Evolutionary conservation across 2,329 filamentous ascomycete genomes (phyloP).

Genomic region (Ceratocystis diversiconidia): DNA sequence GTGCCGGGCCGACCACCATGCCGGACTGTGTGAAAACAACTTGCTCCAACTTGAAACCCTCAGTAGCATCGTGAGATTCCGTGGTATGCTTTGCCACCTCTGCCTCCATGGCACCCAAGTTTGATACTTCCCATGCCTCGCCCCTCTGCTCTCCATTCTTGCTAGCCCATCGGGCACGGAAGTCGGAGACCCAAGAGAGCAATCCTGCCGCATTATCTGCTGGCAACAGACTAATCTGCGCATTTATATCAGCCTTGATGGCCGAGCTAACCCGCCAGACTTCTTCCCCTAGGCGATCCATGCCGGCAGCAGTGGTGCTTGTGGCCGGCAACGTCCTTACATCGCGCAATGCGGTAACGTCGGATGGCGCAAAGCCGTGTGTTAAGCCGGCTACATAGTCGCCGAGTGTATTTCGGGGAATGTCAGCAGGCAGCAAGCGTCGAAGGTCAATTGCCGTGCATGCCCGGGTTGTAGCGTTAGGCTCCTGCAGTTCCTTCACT

Average conservation of each 20-base stretch:
- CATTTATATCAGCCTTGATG: slow-evolving; percentile 27
- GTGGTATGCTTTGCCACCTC: slow-evolving; percentile 19
- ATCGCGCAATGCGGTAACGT: slow-evolving; percentile 19
- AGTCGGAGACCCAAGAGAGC: slow-evolving; percentile 32
- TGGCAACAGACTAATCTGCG: slow-evolving; percentile 26
- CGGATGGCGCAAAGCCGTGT: slow-evolving; percentile 23
- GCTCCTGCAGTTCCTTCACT: neutral
- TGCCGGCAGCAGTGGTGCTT: neutral
- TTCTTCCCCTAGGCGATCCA: neutral
- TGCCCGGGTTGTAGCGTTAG: neutral
- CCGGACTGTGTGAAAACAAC: slow-evolving; percentile 37
- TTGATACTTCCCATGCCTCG: slow-evolving; percentile 38
- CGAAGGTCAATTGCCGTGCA: slow-evolving; percentile 34
- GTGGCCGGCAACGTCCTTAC: too few relatives aligned
- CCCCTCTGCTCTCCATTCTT: slow-evolving; percentile 32
- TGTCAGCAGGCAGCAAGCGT: slow-evolving; percentile 21
- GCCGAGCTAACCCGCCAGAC: slow-evolving; percentile 32
- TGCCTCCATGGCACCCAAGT: slow-evolving; percentile 32
- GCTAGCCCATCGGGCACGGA: slow-evolving; percentile 28
- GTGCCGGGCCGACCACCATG: slow-evolving; percentile 29
- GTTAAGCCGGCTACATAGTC: slow-evolving; percentile 28
- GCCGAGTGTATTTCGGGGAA: slow-evolving; percentile 26
- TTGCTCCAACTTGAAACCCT: slow-evolving; percentile 29
- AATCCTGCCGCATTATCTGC: slow-evolving; percentile 32
- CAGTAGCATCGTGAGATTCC: neutral